Base-by-base conservation (phyloP, 768 basidiomycete species). In the Clitopilus hobsonii region DNA sequence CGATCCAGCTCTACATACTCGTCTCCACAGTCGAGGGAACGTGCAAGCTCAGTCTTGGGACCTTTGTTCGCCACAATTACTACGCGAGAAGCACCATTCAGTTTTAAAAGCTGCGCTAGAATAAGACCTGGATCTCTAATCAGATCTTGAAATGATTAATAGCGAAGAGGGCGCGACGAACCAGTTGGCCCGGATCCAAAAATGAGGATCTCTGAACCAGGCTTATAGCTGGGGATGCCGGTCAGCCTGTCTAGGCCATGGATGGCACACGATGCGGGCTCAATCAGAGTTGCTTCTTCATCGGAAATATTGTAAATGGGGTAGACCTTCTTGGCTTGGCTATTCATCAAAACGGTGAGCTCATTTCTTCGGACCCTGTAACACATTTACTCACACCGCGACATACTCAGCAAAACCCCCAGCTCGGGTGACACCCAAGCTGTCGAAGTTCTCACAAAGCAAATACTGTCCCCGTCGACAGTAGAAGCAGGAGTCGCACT, bases 361-460 rank as follows among this genome's bases (percentile, higher is more conserved):
- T 24, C n/a, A 50, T n/a, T n/a, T n/a, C n/a, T n/a, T n/a, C n/a
- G n/a, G n/a, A 25, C 49, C 26, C 27, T 27, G 38, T 53, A 30
- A 8, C 50, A 23, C 13, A 49, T 20, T 13, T 13, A 54, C 82
- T 64, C 60, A 88, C 88, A 82, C 85, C 45, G 75, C 74, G 56
- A 88, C 78, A 69, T 88, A 89, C 63, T 88, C 86, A 22, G 87
- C 84, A 65, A 91, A 91, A 25, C 87, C 88, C 48, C 88, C 88
- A 38, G 81, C 75, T 58, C 75, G 61, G 18, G 80, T 84, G 49
- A 87, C 81, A 32, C 88, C 88, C 6, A 82, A 74, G 24, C 83
- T 77, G 45, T 78, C 71, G 67, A 88, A 89, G 68, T 85, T 79
- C 64, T 89, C 86, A 64, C 89, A 91, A 54, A 88, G 68, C 6